These are phyloP conservation scores for Escallonia rubra DNA, from an alignment of 129 eudicot genomes.

Conservation along the genomic window DNA sequence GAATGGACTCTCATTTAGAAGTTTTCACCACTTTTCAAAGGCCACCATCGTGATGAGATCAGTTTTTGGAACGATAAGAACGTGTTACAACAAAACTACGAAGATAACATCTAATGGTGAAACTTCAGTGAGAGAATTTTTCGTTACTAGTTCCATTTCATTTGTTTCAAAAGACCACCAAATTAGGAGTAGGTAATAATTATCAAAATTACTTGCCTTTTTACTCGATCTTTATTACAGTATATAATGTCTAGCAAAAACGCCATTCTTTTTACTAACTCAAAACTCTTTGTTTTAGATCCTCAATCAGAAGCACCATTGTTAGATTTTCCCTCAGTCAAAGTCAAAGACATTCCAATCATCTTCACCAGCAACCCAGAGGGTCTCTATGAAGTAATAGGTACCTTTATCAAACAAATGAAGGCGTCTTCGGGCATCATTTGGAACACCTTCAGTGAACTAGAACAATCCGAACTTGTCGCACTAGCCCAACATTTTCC, in stretches of 20 bases:
- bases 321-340: slow-evolving; percentile 27
- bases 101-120: no score
- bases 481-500: slow-evolving; percentile 11
- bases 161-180: no score
- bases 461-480: slow-evolving; percentile 26
- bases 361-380: slow-evolving; percentile 11
- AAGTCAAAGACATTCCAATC: slow-evolving; percentile 29
- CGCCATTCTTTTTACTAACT: not conserved
- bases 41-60: no score
- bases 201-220: not conserved
- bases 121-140: no score
- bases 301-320: slow-evolving; percentile 17
- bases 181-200: no score
- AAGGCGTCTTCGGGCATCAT: slow-evolving; percentile 38
- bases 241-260: not conserved
- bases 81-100: no score
- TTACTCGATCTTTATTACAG: not conserved
- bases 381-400: slow-evolving; percentile 1
- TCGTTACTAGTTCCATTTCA: no score
- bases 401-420: slow-evolving; percentile 15
- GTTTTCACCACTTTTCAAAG: no score
- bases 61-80: no score
- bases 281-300: slow-evolving; percentile 13
- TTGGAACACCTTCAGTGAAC: slow-evolving; percentile 49
- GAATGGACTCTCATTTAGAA: no score